Conservation (phyloP, 169 alveolate species). For the Cryptosporidium viatorum region DNA sequence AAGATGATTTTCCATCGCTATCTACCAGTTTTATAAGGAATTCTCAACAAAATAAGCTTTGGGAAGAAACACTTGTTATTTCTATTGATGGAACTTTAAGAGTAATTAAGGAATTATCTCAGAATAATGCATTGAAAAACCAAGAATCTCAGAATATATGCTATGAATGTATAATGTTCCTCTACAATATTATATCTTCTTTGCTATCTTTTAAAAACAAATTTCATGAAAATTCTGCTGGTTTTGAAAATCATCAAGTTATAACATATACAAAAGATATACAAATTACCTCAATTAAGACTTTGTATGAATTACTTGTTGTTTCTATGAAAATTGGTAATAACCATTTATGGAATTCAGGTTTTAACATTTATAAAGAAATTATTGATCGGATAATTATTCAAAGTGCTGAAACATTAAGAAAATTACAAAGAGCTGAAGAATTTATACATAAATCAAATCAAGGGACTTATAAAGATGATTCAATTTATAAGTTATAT, state of each 20-base stretch:
- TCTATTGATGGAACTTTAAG: conserved; percentile 57
- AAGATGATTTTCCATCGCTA: background rate
- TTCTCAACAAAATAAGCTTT: conserved; percentile 31
- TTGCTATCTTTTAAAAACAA: background rate
- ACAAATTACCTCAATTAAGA: conserved; percentile 24
- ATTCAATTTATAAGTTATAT: conserved; percentile 1
- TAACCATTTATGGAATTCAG: conserved; percentile 10
- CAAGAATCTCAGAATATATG: background rate
- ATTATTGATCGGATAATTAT: background rate
- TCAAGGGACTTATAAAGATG: background rate
- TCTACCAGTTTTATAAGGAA: background rate
- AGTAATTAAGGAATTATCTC: conserved; percentile 34
- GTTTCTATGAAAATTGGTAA: conserved; percentile 15
- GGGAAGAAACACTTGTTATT: conserved; percentile 42
- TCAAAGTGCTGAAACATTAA: conserved; percentile 33
- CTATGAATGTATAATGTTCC: conserved; percentile 6
- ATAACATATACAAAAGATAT: conserved; percentile 11
- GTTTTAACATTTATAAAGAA: conserved; percentile 8
- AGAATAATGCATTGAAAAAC: background rate
- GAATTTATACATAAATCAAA: background rate
- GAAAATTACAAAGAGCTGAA: conserved; percentile 32
- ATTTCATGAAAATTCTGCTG: too few species aligned
- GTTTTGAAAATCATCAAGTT: background rate
- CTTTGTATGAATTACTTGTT: conserved; percentile 22
- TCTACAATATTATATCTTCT: background rate